A percentile compares a stretch with the other conserved stretches of the same genome.
Conservation (phyloP, 371 early-diverging fungal genomes). For the Mortierella sp. region DNA sequence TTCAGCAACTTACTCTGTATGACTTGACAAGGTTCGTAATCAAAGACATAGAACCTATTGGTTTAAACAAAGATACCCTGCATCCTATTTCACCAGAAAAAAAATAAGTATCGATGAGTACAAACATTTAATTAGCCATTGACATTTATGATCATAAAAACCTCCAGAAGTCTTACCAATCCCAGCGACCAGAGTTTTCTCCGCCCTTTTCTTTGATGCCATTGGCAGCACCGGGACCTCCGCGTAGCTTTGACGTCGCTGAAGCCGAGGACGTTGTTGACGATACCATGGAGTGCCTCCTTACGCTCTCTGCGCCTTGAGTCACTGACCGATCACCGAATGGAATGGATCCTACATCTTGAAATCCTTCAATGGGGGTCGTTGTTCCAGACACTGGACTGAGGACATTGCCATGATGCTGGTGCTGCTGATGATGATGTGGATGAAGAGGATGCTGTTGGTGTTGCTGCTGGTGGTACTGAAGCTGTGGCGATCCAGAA, state of each 20-base stretch:
- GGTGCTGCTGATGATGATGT: background rate
- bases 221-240: background rate
- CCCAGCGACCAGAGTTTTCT: slow-evolving; percentile 31
- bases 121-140: background rate
- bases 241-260: slow-evolving; percentile 19
- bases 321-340: background rate
- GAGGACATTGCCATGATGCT: background rate
- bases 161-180: slow-evolving; percentile 25
- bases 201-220: slow-evolving; percentile 22
- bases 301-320: background rate
- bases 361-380: slow-evolving; percentile 10
- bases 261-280: slow-evolving; percentile 17
- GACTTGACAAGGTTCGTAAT: background rate
- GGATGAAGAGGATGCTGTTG: slow-evolving; percentile 13
- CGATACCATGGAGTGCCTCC: slow-evolving; percentile 18
- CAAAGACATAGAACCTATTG: background rate
- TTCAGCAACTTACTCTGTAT: background rate
- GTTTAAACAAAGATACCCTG: slow-evolving; percentile 27
- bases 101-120: background rate
- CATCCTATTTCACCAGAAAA: slow-evolving; percentile 9
- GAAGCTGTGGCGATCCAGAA: background rate
- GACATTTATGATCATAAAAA: background rate
- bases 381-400: slow-evolving; percentile 9
- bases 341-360: background rate
- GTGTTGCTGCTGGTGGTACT: slow-evolving; percentile 10